Percentiles rank a stretch among this genome's conserved stretches.
These are phyloP conservation scores for Dryas octopetala DNA, from an alignment of 306 rosid species.

Conservation along the genomic window DNA sequence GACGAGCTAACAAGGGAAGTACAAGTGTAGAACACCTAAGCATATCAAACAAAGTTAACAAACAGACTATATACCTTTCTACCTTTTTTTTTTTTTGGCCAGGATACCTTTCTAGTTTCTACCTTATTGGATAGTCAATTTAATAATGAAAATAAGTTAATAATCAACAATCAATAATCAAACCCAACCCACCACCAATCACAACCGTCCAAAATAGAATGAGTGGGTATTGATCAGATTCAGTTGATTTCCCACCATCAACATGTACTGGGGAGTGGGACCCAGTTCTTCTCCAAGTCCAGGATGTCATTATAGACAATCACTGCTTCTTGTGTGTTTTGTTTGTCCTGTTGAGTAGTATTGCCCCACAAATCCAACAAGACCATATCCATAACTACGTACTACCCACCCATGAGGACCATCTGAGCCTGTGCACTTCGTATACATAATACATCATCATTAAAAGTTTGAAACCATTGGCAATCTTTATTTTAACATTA, in stretches of 20 bases:
- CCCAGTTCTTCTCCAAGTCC: slow-evolving; percentile 38
- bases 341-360: neutral
- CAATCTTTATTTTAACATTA: too few relatives aligned
- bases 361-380: slow-evolving; percentile 17
- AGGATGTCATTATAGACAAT: slow-evolving; percentile 40
- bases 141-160: too few relatives aligned
- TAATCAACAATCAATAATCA: neutral
- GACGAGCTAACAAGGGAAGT: too few relatives aligned
- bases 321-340: slow-evolving; percentile 18
- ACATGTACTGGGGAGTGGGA: slow-evolving; percentile 23
- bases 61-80: too few relatives aligned
- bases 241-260: slow-evolving; percentile 26
- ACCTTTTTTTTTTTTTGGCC: too few relatives aligned
- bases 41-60: too few relatives aligned
- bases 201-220: slow-evolving; percentile 53
- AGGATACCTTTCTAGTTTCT: too few relatives aligned
- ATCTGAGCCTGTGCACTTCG: neutral
- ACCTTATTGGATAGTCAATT: too few relatives aligned
- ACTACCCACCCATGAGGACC: neutral
- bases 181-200: slow-evolving; percentile 21
- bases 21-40: too few relatives aligned
- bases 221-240: slow-evolving; percentile 31
- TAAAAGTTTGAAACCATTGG: slow-evolving; percentile 1
- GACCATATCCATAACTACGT: neutral
- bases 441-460: neutral